Base-by-base conservation (phyloP, 176 grass and related monocot species). In the Melocanna baccifera region DNA sequence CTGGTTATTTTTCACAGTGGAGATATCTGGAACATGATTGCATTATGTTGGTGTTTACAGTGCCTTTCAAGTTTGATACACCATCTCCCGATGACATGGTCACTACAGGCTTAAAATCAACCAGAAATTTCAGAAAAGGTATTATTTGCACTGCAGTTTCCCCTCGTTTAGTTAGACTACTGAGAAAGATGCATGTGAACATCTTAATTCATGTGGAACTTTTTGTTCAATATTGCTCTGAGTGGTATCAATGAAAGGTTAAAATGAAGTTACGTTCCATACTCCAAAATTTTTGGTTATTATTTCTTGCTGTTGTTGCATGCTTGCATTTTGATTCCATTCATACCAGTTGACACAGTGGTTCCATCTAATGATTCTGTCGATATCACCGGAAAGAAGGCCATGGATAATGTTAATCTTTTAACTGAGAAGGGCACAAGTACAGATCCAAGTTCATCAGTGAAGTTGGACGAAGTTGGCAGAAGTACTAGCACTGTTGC, bases 21-120 rank as follows among this genome's bases (percentile, higher is more conserved):
- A 29, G 73, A 82, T 70, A 51, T 36, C 23, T 78, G 63, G 29
- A 86, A 85, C 23, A 62, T 82, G 73, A 91, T 50, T 82, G 42
- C 40, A 69, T 88, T 75, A 28, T 78, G 18, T 83, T 88, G 58
- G 69, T 90, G 28, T 75, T 88, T 47, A 83, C 89, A 98, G 96
- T 89, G 71, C 87, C 93, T 80, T 98, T 98, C 91, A 92, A 88
- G 67, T 98, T 98, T 83, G 93, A 98, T 81, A 87, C 87, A 25
- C 93, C 91, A 77, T 98, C 93, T 77, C 93, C 93, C 2, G 91
- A 98, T 90, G 91, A 98, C 77, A 86, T 85, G 87, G 96, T 93
- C 87, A 80, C 83, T 79, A 20, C 85, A 51, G 89, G 91, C 68
- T 87, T 91, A 84, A 95, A 88, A 78, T 82, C 92, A 72, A 84